Percentiles rank a stretch among this genome's conserved stretches.
Evolutionary conservation across 441 rosid genomes (phyloP).

Genomic region (Syzygium syzygioides): DNA sequence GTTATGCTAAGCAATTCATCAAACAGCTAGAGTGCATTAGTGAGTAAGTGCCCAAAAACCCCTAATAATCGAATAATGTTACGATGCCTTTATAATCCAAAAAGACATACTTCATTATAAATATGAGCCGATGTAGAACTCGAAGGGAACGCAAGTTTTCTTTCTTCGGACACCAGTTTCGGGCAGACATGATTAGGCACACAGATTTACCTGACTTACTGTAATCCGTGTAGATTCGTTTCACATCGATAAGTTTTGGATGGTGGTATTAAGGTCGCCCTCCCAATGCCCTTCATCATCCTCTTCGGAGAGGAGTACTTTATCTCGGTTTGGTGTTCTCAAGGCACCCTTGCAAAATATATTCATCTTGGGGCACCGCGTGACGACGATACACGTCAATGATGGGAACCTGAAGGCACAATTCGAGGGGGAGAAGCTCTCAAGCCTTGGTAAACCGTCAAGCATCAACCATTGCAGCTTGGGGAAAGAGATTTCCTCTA

Average conservation of each 20-base stretch:
- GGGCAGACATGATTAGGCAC: neutral
- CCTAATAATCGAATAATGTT: neutral
- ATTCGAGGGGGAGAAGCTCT: neutral
- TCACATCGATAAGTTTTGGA: neutral
- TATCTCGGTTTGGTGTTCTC: neutral
- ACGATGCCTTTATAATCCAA: no score
- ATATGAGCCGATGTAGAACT: neutral
- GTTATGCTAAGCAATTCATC: neutral
- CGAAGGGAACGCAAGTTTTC: no score
- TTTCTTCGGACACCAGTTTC: neutral
- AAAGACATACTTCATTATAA: neutral
- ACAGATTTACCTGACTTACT: neutral
- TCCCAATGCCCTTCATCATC: neutral
- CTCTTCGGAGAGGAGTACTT: neutral
- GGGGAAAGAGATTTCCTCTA: neutral
- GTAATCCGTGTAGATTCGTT: neutral
- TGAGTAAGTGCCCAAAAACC: no score
- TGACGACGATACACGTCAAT: fast-evolving
- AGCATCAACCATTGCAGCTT: fast-evolving
- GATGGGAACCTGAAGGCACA: neutral
- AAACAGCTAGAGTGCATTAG: neutral
- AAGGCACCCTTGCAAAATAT: neutral
- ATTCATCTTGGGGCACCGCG: neutral
- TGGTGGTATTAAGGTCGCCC: neutral
- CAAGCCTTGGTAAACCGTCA: neutral